These are phyloP conservation scores for Tuber melanosporum DNA, from an alignment of 495 filamentous ascomycete genomes.

Conservation along the genomic window DNA sequence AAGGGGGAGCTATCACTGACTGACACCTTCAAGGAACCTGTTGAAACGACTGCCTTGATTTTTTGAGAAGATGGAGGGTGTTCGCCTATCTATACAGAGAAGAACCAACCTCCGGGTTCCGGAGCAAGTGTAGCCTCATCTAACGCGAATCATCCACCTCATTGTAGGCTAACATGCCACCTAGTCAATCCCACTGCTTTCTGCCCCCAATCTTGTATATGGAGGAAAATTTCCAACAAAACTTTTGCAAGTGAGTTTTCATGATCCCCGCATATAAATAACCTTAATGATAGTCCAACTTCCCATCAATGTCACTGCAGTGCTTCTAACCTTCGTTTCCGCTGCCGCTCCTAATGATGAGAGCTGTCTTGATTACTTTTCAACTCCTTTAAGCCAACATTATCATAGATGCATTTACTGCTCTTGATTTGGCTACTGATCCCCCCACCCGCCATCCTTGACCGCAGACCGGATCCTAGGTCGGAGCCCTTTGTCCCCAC, in stretches of 20 bases:
- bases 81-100: too few species aligned
- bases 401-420: conserved; percentile 93
- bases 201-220: too few species aligned
- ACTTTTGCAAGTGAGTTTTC: conserved; percentile 62
- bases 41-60: too few species aligned
- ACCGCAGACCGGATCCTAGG: conserved; percentile 71
- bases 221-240: conserved; percentile 44
- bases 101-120: too few species aligned
- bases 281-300: conserved; percentile 60
- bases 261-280: background rate
- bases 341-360: conserved; percentile 60
- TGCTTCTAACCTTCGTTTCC: conserved; percentile 75
- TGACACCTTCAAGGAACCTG: conserved; percentile 61
- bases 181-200: too few species aligned
- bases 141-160: too few species aligned
- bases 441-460: conserved; percentile 63
- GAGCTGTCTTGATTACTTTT: conserved; percentile 71
- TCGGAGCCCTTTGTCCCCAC: conserved; percentile 67
- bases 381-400: conserved; percentile 93
- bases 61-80: too few species aligned
- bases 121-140: too few species aligned
- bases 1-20: conserved; percentile 67
- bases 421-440: conserved; percentile 79
- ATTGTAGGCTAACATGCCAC: too few species aligned
- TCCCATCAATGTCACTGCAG: conserved; percentile 84